Base-by-base conservation (phyloP, 2,329 filamentous ascomycete species). In the Colletotrichum sp. region DNA sequence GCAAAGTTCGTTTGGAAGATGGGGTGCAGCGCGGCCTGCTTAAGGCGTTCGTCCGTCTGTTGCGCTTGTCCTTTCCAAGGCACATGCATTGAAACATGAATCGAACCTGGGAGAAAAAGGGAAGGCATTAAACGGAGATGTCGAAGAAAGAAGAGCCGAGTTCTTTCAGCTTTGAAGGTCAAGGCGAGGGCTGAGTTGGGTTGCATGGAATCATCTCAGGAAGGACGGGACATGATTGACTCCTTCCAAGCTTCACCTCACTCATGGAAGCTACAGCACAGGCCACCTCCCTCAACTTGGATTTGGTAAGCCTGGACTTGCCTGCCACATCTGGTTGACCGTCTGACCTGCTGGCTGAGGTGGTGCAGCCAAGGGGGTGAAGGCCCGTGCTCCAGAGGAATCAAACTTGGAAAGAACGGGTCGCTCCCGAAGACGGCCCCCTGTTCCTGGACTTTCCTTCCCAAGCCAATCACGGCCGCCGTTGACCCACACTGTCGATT, bases 321-420 rank as follows among this genome's bases (percentile, higher is more conserved):
- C 55, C 44, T 49, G 55, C 13, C 21, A 59, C 21, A 18, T 16
- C 55, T 59, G 55, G 10, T 28, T 24, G 55, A 36, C 34, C 15
- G 13, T 3, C 52, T 57, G 12, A 18, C 16, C 55, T 28, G 36
- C 16, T 44, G 16, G 36, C 39, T 44, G 39, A 44, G 39, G 39
- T 44, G 39, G 39, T 28, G 26, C 26, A 28, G 26, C 57, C 24
- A 60, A 24, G 44, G 24, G 26, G 63, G 28, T 16, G 30, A 18
- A 4, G 68, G 66, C 44, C 67, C 66, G 71, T 74, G 71, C 71
- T 49, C 32, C 52, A 15, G 16, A 55, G 66, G 39, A 44, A 49
- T 72, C 73, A 26, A 72, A 72, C 39, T 59, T 55, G 73, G 71
- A 71, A 75, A 75, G 65, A 71, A 76, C 71, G 75, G 75, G 75